A percentile compares a stretch with the other conserved stretches of the same genome.
phyloP scores from a whole-genome alignment of 2,329 filamentous ascomycete genomes.

The Xylaria sp. region DNA sequence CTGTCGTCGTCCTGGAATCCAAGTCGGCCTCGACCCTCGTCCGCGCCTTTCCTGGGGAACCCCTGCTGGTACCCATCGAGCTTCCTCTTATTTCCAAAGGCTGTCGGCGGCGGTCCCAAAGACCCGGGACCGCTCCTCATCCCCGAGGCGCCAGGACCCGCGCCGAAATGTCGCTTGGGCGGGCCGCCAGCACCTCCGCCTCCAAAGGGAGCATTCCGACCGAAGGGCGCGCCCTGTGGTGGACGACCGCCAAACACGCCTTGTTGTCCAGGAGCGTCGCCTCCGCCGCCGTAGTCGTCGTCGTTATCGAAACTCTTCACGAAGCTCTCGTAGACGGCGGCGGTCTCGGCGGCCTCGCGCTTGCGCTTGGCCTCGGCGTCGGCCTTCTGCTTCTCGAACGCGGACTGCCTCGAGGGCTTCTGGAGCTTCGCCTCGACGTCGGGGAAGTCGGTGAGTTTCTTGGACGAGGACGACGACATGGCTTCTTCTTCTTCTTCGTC shows the following conservation, averaged over 20 bases:
- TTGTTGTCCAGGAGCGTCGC: constrained; percentile 18
- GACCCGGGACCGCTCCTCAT: constrained; percentile 65
- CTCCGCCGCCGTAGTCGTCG: constrained; percentile 45
- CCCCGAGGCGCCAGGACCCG: constrained; percentile 51
- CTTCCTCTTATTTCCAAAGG: constrained; percentile 58
- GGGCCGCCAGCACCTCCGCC: constrained; percentile 37
- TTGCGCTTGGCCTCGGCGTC: constrained; percentile 87
- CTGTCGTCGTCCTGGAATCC: constrained; percentile 46
- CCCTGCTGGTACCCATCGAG: constrained; percentile 50
- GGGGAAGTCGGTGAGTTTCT: constrained; percentile 62
- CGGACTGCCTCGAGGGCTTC: constrained; percentile 79
- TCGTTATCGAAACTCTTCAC: constrained; percentile 76
- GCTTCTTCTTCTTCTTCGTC: neutral
- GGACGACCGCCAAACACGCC: constrained; percentile 24
- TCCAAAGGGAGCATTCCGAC: constrained; percentile 36
- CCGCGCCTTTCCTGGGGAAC: constrained; percentile 36
- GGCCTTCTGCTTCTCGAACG: constrained; percentile 85
- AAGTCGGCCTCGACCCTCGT: constrained; percentile 39
- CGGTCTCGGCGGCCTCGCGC: constrained; percentile 84
- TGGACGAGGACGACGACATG: constrained; percentile 50
- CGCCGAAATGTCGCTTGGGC: constrained; percentile 67
- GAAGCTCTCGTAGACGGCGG: constrained; percentile 84
- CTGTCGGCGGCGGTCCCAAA: constrained; percentile 55
- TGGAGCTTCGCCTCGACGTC: constrained; percentile 77
- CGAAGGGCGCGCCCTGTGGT: constrained; percentile 20